Percentiles rank a stretch among this genome's conserved stretches.
Evolutionary conservation across 768 basidiomycete genomes (phyloP).

Genomic region (Tulasnella sp.): DNA sequence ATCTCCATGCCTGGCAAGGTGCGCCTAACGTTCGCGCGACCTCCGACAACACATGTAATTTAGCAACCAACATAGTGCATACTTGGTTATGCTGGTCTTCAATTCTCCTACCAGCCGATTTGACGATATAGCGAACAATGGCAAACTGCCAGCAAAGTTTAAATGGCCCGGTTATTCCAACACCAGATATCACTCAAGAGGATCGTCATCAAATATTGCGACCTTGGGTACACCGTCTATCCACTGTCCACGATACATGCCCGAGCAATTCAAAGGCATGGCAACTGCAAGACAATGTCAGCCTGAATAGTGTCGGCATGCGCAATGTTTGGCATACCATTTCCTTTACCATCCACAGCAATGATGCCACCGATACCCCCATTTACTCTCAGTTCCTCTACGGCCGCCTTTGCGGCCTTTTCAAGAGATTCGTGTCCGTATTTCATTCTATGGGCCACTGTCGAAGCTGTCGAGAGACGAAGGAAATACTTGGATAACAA

Average conservation of each 20-base stretch:
- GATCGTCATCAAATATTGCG: constrained; percentile 66
- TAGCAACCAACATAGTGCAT: too few species aligned
- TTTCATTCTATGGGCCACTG: constrained; percentile 53
- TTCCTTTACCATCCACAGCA: constrained; percentile 54
- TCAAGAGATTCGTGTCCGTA: constrained; percentile 44
- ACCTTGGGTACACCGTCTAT: constrained; percentile 57
- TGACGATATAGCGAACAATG: too few species aligned
- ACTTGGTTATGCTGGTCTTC: too few species aligned
- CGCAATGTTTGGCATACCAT: constrained; percentile 33
- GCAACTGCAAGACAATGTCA: constrained; percentile 34
- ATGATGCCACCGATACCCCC: constrained; percentile 67
- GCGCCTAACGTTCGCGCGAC: too few species aligned
- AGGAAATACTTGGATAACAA: constrained; percentile 56
- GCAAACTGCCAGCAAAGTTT: too few species aligned
- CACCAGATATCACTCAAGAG: constrained; percentile 16
- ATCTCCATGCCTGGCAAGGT: too few species aligned
- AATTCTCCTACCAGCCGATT: too few species aligned
- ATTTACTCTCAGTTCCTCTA: constrained; percentile 43
- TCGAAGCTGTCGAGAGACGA: constrained; percentile 49
- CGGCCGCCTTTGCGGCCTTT: constrained; percentile 40
- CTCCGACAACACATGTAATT: too few species aligned
- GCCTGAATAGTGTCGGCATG: background rate
- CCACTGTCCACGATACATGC: constrained; percentile 76
- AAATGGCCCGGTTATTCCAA: background rate
- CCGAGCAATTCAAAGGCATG: constrained; percentile 59